phyloP scores from a whole-genome alignment of 108 stramenopile species.

The Skeletonema costatum region DNA sequence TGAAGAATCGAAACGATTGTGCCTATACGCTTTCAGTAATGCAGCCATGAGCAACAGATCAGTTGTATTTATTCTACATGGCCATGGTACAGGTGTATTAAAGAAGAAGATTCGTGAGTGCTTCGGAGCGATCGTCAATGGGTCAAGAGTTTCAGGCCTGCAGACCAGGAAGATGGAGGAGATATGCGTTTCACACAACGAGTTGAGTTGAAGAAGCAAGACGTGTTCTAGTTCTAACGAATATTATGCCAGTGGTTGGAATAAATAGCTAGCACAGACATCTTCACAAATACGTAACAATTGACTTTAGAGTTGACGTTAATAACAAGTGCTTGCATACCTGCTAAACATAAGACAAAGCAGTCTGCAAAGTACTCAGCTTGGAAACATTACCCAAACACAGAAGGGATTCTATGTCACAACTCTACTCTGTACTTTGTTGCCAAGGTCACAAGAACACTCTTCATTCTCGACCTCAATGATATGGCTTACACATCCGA shows the following conservation, averaged over 20 bases:
- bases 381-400: conserved; percentile 19
- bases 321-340: too few species aligned
- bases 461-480: conserved; percentile 56
- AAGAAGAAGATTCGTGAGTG: conserved; percentile 75
- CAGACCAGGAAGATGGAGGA: conserved; percentile 82
- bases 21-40: conserved; percentile 59
- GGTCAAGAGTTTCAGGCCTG: conserved; percentile 65
- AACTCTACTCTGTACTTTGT: conserved; percentile 45
- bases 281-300: too few species aligned
- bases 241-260: too few species aligned
- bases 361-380: too few species aligned
- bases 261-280: not conserved
- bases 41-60: conserved; percentile 49
- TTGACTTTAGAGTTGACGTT: too few species aligned
- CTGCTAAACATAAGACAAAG: too few species aligned
- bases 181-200: conserved; percentile 84
- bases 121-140: conserved; percentile 52
- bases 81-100: conserved; percentile 83
- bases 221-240: conserved; percentile 9
- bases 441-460: conserved; percentile 32
- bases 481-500: conserved; percentile 30
- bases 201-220: conserved; percentile 58
- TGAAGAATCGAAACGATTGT: conserved; percentile 74
- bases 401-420: conserved; percentile 55
- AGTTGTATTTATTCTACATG: conserved; percentile 74